phyloP scores from a whole-genome alignment of 805 yeast species.

The Priceomyces fermenticarens region DNA sequence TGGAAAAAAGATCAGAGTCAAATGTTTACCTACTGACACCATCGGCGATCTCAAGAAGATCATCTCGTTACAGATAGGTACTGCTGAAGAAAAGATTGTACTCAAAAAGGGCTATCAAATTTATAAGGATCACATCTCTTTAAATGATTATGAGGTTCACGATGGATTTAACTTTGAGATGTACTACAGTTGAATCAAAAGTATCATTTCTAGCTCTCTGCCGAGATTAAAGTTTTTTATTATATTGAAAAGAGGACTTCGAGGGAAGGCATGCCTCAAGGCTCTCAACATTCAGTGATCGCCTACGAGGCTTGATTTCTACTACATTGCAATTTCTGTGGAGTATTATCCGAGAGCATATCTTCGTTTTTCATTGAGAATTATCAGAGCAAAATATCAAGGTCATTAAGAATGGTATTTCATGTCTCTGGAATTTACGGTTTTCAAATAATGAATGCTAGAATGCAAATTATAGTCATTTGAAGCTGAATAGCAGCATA shows the following conservation, averaged over 20 bases:
- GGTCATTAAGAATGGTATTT: too few species aligned
- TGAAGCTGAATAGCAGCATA: too few species aligned
- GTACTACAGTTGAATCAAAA: slow-evolving; percentile 52
- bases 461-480: too few species aligned
- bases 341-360: too few species aligned
- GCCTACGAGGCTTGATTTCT: too few species aligned
- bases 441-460: background rate
- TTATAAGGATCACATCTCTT: slow-evolving; percentile 82
- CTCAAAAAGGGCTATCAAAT: slow-evolving; percentile 84
- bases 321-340: too few species aligned
- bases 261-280: too few species aligned
- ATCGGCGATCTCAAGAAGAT: slow-evolving; percentile 89
- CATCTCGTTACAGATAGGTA: slow-evolving; percentile 79
- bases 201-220: background rate
- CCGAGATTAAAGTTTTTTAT: background rate
- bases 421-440: too few species aligned
- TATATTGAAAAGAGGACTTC: background rate
- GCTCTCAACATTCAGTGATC: too few species aligned
- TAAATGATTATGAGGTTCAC: slow-evolving; percentile 94
- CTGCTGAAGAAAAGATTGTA: slow-evolving; percentile 59
- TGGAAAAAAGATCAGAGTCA: slow-evolving; percentile 85
- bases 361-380: too few species aligned
- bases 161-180: slow-evolving; percentile 85
- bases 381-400: background rate
- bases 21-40: slow-evolving; percentile 81